Conservation (phyloP, 78 protist species). For the Corallochytrium limacisporum region DNA sequence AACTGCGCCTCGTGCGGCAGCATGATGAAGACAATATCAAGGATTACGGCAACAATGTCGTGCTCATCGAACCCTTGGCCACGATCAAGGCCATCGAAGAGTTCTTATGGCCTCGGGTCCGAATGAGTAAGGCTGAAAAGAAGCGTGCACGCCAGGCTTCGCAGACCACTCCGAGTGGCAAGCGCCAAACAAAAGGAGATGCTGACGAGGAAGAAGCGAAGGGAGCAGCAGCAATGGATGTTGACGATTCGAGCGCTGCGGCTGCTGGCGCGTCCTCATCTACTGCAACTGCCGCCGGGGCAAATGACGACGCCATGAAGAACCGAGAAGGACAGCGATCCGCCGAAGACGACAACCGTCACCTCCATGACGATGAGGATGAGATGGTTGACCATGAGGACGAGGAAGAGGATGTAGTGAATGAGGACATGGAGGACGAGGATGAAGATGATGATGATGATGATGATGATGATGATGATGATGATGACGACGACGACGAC, state of each 20-base stretch:
- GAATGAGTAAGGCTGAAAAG: no score
- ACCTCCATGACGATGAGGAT: background rate
- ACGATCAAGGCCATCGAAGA: conserved; percentile 23
- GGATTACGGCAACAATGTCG: background rate
- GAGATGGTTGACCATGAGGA: background rate
- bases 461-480: background rate
- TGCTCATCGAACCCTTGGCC: conserved; percentile 33
- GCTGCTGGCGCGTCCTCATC: background rate
- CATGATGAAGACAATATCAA: background rate
- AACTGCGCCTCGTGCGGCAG: background rate
- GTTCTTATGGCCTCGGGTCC: conserved; percentile 27
- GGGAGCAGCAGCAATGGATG: background rate
- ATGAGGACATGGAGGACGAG: background rate
- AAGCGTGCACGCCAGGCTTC: no score
- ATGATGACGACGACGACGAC: background rate
- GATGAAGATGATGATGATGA: background rate
- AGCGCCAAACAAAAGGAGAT: no score
- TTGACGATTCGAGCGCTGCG: background rate
- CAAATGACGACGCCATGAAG: no score
- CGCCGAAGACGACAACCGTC: background rate
- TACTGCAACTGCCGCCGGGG: no score
- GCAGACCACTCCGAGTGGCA: no score
- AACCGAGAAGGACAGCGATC: no score
- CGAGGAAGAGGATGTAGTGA: background rate
- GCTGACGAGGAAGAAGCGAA: no score